phyloP scores from a whole-genome alignment of 176 grass and related monocot genomes.

The Bolboschoenus planiculmis region DNA sequence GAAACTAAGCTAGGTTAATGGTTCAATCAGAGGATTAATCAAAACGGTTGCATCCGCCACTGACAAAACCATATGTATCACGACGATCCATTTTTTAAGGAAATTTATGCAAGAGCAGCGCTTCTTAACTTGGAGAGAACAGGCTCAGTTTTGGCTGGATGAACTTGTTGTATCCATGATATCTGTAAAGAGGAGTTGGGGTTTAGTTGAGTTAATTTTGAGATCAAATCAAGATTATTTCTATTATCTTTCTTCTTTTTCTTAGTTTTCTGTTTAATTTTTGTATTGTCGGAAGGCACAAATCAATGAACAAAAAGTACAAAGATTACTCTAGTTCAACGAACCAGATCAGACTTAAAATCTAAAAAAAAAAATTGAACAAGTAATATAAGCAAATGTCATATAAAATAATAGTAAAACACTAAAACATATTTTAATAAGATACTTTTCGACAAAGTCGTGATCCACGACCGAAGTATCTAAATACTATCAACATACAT shows the following conservation, averaged over 20 bases:
- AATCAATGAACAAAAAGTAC: not conserved
- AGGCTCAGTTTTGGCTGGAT: not conserved
- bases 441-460: not conserved
- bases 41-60: constrained; percentile 60
- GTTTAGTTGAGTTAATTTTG: not conserved
- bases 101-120: not conserved
- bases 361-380: not conserved
- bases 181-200: not conserved
- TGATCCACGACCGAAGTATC: constrained; percentile 2
- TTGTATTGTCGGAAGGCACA: not conserved
- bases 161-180: not conserved
- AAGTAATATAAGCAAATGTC: not conserved
- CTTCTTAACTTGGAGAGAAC: not conserved
- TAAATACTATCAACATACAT: not conserved
- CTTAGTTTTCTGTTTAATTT: not conserved
- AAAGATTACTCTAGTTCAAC: not conserved
- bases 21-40: constrained; percentile 19
- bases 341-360: not conserved
- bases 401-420: not conserved
- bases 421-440: not conserved
- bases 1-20: constrained; percentile 39
- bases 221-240: not conserved
- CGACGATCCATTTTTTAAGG: constrained; percentile 57
- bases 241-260: not conserved
- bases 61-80: constrained; percentile 93